Conservation (phyloP, 176 grass and related monocot genomes). For the Stipa capillata region DNA sequence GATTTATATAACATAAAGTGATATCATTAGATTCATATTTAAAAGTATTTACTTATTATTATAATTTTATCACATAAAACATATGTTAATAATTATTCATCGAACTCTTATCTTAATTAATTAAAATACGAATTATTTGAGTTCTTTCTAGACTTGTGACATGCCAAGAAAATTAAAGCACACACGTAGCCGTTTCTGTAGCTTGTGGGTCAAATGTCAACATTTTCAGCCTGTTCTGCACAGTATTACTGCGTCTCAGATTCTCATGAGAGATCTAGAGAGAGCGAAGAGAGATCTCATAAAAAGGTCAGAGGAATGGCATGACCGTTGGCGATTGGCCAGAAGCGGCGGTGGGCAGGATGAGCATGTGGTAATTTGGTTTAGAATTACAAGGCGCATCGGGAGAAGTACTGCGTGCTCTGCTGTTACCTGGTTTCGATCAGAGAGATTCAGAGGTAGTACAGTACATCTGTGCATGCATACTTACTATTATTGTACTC, state of each 20-base stretch:
- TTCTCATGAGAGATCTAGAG: background rate
- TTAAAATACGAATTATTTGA: too few relatives aligned
- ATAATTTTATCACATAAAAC: too few relatives aligned
- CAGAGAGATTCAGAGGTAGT: conserved; percentile 1
- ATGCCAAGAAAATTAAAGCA: too few relatives aligned
- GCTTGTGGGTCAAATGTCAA: conserved; percentile 3
- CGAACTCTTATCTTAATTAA: too few relatives aligned
- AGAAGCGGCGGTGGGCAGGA: conserved; percentile 35
- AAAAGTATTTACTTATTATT: too few relatives aligned
- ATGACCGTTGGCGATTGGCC: conserved; percentile 37
- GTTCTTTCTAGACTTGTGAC: too few relatives aligned
- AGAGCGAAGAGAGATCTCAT: too few relatives aligned
- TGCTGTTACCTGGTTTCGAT: background rate
- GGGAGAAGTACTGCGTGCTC: conserved; percentile 29
- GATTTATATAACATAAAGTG: too few relatives aligned
- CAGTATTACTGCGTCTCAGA: background rate
- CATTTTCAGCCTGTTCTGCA: background rate
- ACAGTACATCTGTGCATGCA: background rate
- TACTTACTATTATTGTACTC: background rate
- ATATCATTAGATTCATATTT: too few relatives aligned
- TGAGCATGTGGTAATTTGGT: conserved; percentile 25
- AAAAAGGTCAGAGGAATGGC: conserved; percentile 3
- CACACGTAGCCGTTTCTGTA: too few relatives aligned
- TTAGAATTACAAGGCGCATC: conserved; percentile 55
- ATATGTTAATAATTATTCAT: too few relatives aligned